phyloP scores from a whole-genome alignment of 495 filamentous ascomycete genomes.

The Massariosphaeria phaeospora region DNA sequence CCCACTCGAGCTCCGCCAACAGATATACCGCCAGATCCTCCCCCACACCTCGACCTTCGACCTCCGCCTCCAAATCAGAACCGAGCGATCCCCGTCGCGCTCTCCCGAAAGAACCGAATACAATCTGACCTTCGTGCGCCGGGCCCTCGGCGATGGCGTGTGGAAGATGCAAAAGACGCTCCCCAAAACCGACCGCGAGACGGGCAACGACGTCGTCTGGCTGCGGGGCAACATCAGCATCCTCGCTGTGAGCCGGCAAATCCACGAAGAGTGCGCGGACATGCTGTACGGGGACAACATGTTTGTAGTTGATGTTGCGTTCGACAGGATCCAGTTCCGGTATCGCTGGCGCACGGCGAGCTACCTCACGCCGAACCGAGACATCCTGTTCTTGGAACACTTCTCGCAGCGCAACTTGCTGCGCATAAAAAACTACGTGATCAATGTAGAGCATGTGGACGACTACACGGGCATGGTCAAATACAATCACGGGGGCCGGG shows the following conservation, averaged over 20 bases:
- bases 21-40: constrained; percentile 40
- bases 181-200: constrained; percentile 18
- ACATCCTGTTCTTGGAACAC: constrained; percentile 35
- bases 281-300: constrained; percentile 38
- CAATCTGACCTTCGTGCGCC: constrained; percentile 25
- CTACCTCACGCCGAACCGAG: constrained; percentile 37
- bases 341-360: constrained; percentile 38
- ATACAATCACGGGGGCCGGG: constrained; percentile 41
- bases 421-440: constrained; percentile 39
- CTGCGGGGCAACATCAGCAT: constrained; percentile 35
- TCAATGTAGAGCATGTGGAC: constrained; percentile 42
- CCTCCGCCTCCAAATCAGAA: constrained; percentile 11
- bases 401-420: constrained; percentile 36
- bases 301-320: constrained; percentile 51
- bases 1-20: constrained; percentile 40
- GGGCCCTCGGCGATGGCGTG: constrained; percentile 6
- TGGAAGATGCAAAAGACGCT: constrained; percentile 29
- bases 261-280: constrained; percentile 39
- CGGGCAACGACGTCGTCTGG: constrained; percentile 37
- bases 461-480: constrained; percentile 44
- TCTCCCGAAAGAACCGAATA: constrained; percentile 24
- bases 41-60: constrained; percentile 32
- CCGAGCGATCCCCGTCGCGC: background rate
- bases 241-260: constrained; percentile 31
- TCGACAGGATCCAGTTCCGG: constrained; percentile 45